Evolutionary conservation across 305 asterid genomes (phyloP).

Genomic region (Withania somnifera): DNA sequence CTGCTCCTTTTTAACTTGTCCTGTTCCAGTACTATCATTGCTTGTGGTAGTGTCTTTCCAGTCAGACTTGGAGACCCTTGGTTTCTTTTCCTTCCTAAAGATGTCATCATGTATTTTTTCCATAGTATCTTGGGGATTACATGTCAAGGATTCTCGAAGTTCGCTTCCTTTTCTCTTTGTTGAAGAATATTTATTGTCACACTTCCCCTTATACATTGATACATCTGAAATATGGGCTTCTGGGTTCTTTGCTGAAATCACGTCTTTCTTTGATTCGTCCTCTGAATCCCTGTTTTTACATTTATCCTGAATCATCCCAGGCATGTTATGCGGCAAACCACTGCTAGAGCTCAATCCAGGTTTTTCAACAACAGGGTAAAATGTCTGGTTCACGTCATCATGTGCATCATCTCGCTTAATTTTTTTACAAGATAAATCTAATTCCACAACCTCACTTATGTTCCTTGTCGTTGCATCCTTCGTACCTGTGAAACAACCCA

Average conservation of each 20-base stretch:
- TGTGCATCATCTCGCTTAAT: constrained; percentile 37
- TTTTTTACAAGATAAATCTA: constrained; percentile 51
- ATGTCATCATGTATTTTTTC: constrained; percentile 38
- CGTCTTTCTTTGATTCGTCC: not conserved
- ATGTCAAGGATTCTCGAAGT: constrained; percentile 1
- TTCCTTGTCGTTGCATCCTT: constrained; percentile 34
- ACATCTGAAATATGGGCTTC: constrained; percentile 32
- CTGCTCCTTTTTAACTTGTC: constrained; percentile 27
- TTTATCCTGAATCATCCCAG: constrained; percentile 13
- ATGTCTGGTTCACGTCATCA: constrained; percentile 23
- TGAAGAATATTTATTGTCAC: constrained; percentile 25
- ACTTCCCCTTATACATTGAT: constrained; percentile 17
- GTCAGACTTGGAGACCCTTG: constrained; percentile 53
- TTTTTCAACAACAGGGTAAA: constrained; percentile 34
- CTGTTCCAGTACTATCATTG: constrained; percentile 18
- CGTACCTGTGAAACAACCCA: constrained; percentile 29
- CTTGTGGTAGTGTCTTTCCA: constrained; percentile 28
- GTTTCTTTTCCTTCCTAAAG: constrained; percentile 57
- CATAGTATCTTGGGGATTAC: constrained; percentile 24
- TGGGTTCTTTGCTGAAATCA: constrained; percentile 12
- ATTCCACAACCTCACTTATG: constrained; percentile 46
- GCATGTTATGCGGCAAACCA: constrained; percentile 17
- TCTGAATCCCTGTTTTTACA: not conserved
- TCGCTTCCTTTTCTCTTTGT: constrained; percentile 59
- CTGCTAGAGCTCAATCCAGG: constrained; percentile 32